Conservation (phyloP, 129 eudicot species). For the Pseudognaphalium luteoalbum region DNA sequence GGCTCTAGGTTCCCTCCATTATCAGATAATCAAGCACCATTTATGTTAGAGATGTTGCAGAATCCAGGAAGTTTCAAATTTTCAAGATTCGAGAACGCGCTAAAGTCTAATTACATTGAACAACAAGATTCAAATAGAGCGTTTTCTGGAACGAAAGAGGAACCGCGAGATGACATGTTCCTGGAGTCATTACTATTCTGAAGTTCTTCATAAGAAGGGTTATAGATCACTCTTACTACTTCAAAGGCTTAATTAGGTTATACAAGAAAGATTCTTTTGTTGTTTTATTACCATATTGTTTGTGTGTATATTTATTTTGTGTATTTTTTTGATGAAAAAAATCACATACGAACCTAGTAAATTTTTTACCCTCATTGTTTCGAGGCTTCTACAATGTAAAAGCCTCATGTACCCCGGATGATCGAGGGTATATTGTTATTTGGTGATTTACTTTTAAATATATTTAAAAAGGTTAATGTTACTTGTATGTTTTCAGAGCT, state of each 20-base stretch:
- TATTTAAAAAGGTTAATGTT: too few species aligned
- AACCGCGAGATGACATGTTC: constrained; percentile 69
- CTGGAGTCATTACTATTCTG: constrained; percentile 55
- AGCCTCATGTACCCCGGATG: constrained; percentile 18
- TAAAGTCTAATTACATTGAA: constrained; percentile 41
- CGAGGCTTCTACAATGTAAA: constrained; percentile 21
- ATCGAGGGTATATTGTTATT: constrained; percentile 31
- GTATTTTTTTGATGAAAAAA: constrained; percentile 23
- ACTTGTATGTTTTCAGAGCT: background rate
- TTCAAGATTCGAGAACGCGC: constrained; percentile 54
- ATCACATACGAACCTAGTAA: constrained; percentile 21
- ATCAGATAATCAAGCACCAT: constrained; percentile 47
- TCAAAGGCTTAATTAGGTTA: constrained; percentile 26
- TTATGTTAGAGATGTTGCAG: constrained; percentile 58
- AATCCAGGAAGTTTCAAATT: constrained; percentile 40
- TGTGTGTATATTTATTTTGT: constrained; percentile 28
- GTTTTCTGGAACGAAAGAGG: constrained; percentile 63
- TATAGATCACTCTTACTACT: constrained; percentile 20
- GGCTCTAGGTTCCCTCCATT: constrained; percentile 32
- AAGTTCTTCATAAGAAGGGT: constrained; percentile 18
- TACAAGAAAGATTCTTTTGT: constrained; percentile 37
- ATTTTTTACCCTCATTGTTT: constrained; percentile 26
- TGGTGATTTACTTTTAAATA: constrained; percentile 15
- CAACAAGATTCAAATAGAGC: constrained; percentile 31
- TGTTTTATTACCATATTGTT: constrained; percentile 35